Conservation (phyloP, 2,329 filamentous ascomycete genomes). For the Pseudogymnoascus sp. region DNA sequence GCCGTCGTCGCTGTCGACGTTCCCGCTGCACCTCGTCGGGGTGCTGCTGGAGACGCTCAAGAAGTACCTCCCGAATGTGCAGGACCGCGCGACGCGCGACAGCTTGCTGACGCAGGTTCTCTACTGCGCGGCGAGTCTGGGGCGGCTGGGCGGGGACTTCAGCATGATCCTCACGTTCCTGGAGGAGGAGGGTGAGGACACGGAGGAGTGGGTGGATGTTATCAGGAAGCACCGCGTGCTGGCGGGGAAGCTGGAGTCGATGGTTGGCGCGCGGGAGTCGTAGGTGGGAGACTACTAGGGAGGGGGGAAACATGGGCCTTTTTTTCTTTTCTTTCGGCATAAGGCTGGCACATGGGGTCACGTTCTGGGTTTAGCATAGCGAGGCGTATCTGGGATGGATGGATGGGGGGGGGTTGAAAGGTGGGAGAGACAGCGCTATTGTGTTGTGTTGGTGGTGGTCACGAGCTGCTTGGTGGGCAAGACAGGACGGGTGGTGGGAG, state of each 20-base stretch:
- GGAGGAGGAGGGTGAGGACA: slow-evolving; percentile 30
- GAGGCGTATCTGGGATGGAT: background rate
- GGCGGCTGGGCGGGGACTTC: slow-evolving; percentile 86
- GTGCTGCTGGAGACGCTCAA: slow-evolving; percentile 71
- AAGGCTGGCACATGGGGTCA: background rate
- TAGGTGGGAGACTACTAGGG: no score
- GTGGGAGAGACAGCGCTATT: background rate
- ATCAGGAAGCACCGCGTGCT: slow-evolving; percentile 81
- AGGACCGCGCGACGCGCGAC: slow-evolving; percentile 71
- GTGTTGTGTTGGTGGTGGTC: background rate
- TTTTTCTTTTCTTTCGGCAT: background rate
- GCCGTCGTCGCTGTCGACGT: slow-evolving; percentile 72
- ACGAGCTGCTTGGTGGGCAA: background rate
- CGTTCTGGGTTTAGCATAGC: background rate
- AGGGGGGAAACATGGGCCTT: background rate
- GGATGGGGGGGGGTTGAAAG: background rate
- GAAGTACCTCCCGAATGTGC: slow-evolving; percentile 70
- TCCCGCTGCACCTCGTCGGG: slow-evolving; percentile 73
- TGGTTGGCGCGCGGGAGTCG: slow-evolving; percentile 39
- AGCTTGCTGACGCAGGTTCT: slow-evolving; percentile 86
- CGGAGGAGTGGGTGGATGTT: slow-evolving; percentile 72
- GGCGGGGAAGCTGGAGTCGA: slow-evolving; percentile 67
- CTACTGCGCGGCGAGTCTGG: slow-evolving; percentile 86
- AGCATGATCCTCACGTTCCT: slow-evolving; percentile 71
- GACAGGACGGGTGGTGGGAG: background rate